Conservation (phyloP, 179 eudicot genomes). For the Patellifolia procumbens region DNA sequence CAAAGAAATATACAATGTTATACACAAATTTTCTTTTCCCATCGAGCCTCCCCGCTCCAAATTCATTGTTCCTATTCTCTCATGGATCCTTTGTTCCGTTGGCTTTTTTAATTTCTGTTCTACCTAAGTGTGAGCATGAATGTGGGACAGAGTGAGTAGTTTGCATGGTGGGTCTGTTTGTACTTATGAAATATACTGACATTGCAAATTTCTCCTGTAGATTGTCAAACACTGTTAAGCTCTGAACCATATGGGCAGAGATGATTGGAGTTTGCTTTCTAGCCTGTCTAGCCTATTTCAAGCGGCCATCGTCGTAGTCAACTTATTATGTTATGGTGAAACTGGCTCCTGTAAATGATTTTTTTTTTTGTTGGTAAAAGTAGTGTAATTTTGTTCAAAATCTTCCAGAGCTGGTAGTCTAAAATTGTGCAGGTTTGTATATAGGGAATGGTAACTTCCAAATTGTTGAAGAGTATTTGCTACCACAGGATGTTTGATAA, state of each 20-base stretch:
- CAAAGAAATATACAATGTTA: too few relatives aligned
- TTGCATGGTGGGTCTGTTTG: neutral
- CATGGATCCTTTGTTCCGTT: too few relatives aligned
- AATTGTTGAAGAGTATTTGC: conserved; percentile 17
- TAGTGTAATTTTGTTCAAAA: neutral
- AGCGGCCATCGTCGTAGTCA: neutral
- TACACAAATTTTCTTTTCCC: too few relatives aligned
- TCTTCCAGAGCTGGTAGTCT: conserved; percentile 9
- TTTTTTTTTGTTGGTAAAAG: neutral
- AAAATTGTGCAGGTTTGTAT: conserved; percentile 26
- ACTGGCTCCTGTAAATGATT: conserved; percentile 26
- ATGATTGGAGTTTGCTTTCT: neutral
- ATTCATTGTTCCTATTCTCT: too few relatives aligned
- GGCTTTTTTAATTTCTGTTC: too few relatives aligned
- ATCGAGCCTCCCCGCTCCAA: too few relatives aligned
- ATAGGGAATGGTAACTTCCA: neutral
- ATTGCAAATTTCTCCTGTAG: conserved; percentile 11
- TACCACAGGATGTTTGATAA: conserved; percentile 24
- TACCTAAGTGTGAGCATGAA: too few relatives aligned
- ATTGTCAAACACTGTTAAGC: conserved; percentile 17
- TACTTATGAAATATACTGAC: neutral
- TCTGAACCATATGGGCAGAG: conserved; percentile 4
- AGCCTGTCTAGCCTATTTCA: conserved; percentile 1
- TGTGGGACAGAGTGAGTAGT: too few relatives aligned
- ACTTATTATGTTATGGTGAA: conserved; percentile 1